Percentiles rank a stretch among this genome's conserved stretches.
Conservation (phyloP, 345 rosid species). For the Populus euphratica region DNA sequence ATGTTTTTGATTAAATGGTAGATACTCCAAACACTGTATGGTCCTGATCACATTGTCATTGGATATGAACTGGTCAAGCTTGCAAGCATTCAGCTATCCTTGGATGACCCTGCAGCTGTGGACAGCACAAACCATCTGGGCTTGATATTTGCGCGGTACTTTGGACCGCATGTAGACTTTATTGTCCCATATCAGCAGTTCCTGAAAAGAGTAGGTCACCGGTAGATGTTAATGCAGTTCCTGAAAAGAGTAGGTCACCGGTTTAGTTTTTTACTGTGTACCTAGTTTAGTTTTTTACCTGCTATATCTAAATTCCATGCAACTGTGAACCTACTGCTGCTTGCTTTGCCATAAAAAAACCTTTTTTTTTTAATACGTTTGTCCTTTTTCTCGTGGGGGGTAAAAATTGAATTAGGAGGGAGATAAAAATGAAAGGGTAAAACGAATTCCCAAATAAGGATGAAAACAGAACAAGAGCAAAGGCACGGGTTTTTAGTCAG, state of each 20-base stretch:
- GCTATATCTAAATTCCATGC: background rate
- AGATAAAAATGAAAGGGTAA: too few species aligned
- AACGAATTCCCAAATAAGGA: too few species aligned
- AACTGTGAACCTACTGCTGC: background rate
- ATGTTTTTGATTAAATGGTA: slow-evolving; percentile 24
- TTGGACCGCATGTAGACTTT: slow-evolving; percentile 47
- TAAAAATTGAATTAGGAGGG: too few species aligned
- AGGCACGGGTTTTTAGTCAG: too few species aligned
- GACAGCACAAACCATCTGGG: slow-evolving; percentile 39
- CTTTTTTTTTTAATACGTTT: too few species aligned
- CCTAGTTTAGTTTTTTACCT: background rate
- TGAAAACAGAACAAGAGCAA: too few species aligned
- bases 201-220: slow-evolving; percentile 30
- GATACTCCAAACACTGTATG: slow-evolving; percentile 69
- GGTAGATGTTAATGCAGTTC: slow-evolving; percentile 10
- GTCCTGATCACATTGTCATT: slow-evolving; percentile 54
- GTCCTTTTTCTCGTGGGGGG: too few species aligned
- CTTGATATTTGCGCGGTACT: slow-evolving; percentile 46
- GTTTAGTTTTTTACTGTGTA: background rate
- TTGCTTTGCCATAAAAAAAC: background rate
- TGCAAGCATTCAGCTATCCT: slow-evolving; percentile 53
- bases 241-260: slow-evolving; percentile 29
- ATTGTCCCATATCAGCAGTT: slow-evolving; percentile 46
- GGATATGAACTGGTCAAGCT: slow-evolving; percentile 83
- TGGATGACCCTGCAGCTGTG: slow-evolving; percentile 38